Conservation (phyloP, 768 basidiomycete genomes). For the Termitomyces titanicus region DNA sequence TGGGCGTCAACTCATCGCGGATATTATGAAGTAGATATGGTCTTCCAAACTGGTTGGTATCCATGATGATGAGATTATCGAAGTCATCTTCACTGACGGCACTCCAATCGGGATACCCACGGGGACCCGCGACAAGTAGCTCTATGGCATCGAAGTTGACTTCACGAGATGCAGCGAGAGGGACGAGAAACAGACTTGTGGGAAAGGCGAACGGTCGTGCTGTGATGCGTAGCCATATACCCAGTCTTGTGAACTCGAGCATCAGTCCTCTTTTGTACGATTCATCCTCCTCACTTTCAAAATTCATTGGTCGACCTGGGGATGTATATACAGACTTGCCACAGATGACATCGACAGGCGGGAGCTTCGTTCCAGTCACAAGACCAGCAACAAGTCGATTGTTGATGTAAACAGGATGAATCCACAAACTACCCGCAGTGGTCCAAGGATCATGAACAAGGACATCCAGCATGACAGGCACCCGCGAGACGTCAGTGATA, state of each 20-base stretch:
- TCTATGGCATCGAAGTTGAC: constrained; percentile 61
- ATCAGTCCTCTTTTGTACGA: constrained; percentile 46
- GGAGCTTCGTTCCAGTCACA: constrained; percentile 60
- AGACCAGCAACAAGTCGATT: constrained; percentile 53
- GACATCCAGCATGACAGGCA: constrained; percentile 58
- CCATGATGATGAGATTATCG: constrained; percentile 50
- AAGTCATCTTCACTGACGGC: constrained; percentile 45
- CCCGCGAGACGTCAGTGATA: constrained; percentile 36
- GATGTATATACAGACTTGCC: constrained; percentile 31
- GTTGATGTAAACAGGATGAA: constrained; percentile 58
- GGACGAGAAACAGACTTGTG: constrained; percentile 64
- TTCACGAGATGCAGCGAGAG: constrained; percentile 43
- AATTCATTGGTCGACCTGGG: constrained; percentile 27
- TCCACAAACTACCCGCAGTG: constrained; percentile 50
- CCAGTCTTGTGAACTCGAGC: constrained; percentile 60
- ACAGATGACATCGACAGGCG: constrained; percentile 39
- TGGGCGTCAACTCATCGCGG: constrained; percentile 62
- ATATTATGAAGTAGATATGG: constrained; percentile 53
- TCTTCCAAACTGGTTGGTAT: constrained; percentile 51
- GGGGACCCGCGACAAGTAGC: constrained; percentile 42
- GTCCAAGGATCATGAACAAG: constrained; percentile 66
- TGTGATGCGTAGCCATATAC: constrained; percentile 62
- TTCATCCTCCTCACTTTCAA: constrained; percentile 44
- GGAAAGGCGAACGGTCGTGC: constrained; percentile 47
- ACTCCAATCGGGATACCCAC: constrained; percentile 55